phyloP scores from a whole-genome alignment of 2,329 filamentous ascomycete species.

The Cyphellophora europaea region DNA sequence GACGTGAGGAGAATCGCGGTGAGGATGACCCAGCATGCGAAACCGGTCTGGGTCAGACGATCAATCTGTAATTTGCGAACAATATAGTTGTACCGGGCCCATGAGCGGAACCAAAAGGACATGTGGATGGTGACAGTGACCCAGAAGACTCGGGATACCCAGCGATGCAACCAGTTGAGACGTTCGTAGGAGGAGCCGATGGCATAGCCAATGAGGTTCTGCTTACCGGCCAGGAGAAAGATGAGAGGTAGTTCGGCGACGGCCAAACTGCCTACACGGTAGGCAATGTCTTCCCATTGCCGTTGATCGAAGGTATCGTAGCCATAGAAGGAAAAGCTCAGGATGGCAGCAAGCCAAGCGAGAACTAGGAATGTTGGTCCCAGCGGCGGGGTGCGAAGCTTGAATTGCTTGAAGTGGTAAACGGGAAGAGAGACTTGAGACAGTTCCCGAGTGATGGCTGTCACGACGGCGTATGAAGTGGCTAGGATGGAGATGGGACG shows the following conservation, averaged over 20 bases:
- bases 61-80: slow-evolving; percentile 38
- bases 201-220: slow-evolving; percentile 42
- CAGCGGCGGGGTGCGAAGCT: slow-evolving; percentile 27
- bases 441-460: slow-evolving; percentile 45
- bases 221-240: slow-evolving; percentile 46
- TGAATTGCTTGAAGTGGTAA: slow-evolving; percentile 21
- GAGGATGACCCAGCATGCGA: slow-evolving; percentile 43
- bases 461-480: slow-evolving; percentile 41
- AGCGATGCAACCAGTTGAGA: slow-evolving; percentile 45
- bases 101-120: slow-evolving; percentile 45
- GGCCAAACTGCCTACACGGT: slow-evolving; percentile 45
- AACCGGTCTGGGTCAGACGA: slow-evolving; percentile 39
- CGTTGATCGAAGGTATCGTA: slow-evolving; percentile 37
- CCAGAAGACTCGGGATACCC: slow-evolving; percentile 42
- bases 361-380: slow-evolving; percentile 27
- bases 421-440: slow-evolving; percentile 33
- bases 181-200: slow-evolving; percentile 40
- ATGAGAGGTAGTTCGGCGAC: slow-evolving; percentile 47
- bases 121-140: slow-evolving; percentile 46
- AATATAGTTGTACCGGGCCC: slow-evolving; percentile 43
- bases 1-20: slow-evolving; percentile 44
- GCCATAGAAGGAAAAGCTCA: slow-evolving; percentile 16
- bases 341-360: slow-evolving; percentile 12
- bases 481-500: slow-evolving; percentile 44
- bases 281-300: slow-evolving; percentile 48